Evolutionary conservation across 1,139 yeast genomes (phyloP).

Genomic region (Suhomyces panamericanus): DNA sequence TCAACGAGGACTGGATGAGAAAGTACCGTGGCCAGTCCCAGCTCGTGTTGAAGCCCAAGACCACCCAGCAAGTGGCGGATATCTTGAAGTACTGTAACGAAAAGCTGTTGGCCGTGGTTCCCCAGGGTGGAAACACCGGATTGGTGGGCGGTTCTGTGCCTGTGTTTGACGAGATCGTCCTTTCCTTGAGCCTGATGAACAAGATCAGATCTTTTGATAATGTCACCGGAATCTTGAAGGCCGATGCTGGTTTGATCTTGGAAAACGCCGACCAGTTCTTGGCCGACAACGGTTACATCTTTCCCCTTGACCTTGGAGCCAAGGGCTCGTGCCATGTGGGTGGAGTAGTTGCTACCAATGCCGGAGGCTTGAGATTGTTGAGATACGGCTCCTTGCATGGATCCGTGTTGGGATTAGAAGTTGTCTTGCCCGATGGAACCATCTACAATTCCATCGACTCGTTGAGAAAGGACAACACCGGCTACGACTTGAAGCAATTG

Average conservation of each 20-base stretch:
- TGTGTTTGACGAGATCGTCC: conserved; percentile 83
- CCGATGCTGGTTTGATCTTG: conserved; percentile 88
- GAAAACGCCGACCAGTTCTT: conserved; percentile 82
- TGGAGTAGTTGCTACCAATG: conserved; percentile 94
- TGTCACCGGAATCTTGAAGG: conserved; percentile 80
- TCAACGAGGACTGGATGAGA: conserved; percentile 95
- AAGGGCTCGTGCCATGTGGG: conserved; percentile 97
- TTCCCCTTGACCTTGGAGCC: conserved; percentile 95
- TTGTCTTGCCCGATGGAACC: conserved; percentile 87
- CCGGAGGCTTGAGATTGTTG: conserved; percentile 88
- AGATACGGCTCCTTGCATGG: conserved; percentile 95
- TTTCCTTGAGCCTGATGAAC: conserved; percentile 71
- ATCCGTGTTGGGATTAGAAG: conserved; percentile 86
- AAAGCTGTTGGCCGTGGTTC: conserved; percentile 78
- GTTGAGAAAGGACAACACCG: conserved; percentile 90
- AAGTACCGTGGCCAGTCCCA: conserved; percentile 87
- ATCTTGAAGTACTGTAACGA: conserved; percentile 84
- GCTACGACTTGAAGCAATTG: conserved; percentile 87
- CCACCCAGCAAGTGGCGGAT: conserved; percentile 73
- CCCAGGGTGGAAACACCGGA: conserved; percentile 98
- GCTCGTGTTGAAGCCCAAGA: conserved; percentile 81
- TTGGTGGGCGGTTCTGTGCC: conserved; percentile 95
- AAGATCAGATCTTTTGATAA: conserved; percentile 78
- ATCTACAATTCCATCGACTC: conserved; percentile 77
- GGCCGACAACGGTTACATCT: conserved; percentile 80